Base-by-base conservation (phyloP, 2,329 filamentous ascomycete species). In the Monilinia fructigena region DNA sequence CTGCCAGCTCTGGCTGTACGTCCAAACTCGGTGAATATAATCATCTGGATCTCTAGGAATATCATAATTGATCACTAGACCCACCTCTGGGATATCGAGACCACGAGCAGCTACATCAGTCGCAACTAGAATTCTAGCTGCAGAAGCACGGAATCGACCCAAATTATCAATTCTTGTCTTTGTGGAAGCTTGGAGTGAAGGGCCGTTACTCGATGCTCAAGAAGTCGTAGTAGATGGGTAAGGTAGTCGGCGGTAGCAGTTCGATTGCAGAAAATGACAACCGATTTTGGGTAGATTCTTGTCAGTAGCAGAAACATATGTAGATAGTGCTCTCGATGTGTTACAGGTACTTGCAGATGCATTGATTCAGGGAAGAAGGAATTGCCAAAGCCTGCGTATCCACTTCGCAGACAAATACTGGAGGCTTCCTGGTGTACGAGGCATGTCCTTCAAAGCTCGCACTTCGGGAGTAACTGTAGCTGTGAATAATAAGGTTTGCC, bases 401-500 rank as follows among this genome's bases (percentile, higher is more conserved):
- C 53, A 94, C 86, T 79, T 99, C 94, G 74, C 92, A 96, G 55
- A 98, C 86, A 78, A 94, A 97, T 48, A 96, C 88, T 1, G 92
- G 89, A 62, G 86, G 87, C 69, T 91, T 63, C 86, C 87, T 1
- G 86, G 83, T 54, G 87, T 83, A 50, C 86, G 82, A 11, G 92
- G 89, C 80, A 91, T 86, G 67, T 90, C 85, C 78, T 96, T 95
- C 67, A 98, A 80, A 2, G 92, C 91, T 60, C 92, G 87, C 4
- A 99, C 93, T 80, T 98, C 94, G 3, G 92, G 88, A 0, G 95
- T 98, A 54, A 99, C 88, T 1, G 95, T 99, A 20, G 95, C 95
- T 11, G 95, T 99, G 80, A 99, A 99, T 3, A 99, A 85, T 20
- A 96, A 86, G 0, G 94, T 99, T 78, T 99, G 93, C n/a, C 95